phyloP scores from a whole-genome alignment of 177 flowering plant genomes.

The Vitis hybrid region DNA sequence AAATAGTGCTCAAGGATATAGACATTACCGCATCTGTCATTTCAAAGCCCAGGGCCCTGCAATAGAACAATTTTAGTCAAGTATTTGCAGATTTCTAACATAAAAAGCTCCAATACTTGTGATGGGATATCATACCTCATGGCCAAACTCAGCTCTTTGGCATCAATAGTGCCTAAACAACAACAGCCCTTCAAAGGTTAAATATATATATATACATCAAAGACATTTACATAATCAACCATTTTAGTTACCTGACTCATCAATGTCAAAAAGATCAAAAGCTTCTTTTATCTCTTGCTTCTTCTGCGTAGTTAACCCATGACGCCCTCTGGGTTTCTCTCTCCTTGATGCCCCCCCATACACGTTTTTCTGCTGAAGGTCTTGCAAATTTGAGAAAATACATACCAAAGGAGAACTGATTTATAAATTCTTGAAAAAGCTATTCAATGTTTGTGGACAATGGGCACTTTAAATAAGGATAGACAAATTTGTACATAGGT shows the following conservation, averaged over 20 bases:
- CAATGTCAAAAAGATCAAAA: conserved; percentile 91
- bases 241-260: conserved; percentile 71
- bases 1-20: background rate
- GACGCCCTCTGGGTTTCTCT: conserved; percentile 72
- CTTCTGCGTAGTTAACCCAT: conserved; percentile 76
- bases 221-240: background rate
- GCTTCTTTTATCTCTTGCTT: conserved; percentile 95
- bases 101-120: too few relatives aligned
- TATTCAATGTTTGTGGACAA: too few relatives aligned
- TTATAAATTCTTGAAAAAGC: too few relatives aligned
- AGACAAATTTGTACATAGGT: too few relatives aligned
- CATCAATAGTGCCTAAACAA: conserved; percentile 83
- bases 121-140: conserved; percentile 66
- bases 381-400: background rate
- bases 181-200: conserved; percentile 7
- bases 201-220: background rate
- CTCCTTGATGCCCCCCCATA: conserved; percentile 48
- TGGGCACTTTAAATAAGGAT: too few relatives aligned
- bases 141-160: conserved; percentile 93
- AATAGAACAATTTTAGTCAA: conserved; percentile 12
- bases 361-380: conserved; percentile 33
- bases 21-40: conserved; percentile 87
- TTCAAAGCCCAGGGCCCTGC: conserved; percentile 98
- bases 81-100: background rate
- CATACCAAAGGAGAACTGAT: too few relatives aligned